A percentile compares a stretch with the other conserved stretches of the same genome.
Evolutionary conservation across 2,329 filamentous ascomycete species (phyloP).

Genomic region (Raffaelea arxii): DNA sequence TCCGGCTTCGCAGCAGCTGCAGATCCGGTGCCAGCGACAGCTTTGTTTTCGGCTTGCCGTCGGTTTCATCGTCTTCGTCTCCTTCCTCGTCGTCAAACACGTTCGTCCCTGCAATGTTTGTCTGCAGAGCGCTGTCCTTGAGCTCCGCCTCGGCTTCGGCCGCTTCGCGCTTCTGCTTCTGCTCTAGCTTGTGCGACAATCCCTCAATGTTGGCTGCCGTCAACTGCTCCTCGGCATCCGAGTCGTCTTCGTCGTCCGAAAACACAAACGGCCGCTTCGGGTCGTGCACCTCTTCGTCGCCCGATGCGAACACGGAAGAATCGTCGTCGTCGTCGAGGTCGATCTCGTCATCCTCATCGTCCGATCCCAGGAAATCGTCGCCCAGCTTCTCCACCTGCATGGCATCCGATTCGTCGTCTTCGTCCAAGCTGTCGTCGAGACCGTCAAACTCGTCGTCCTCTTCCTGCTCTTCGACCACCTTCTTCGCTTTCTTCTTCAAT

Average conservation of each 20-base stretch:
- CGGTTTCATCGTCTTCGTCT: conserved; percentile 2
- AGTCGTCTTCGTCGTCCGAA: conserved; percentile 92
- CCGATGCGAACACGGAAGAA: conserved; percentile 33
- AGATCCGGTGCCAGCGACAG: conserved; percentile 75
- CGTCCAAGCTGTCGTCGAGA: conserved; percentile 30
- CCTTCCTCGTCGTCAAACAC: conserved; percentile 50
- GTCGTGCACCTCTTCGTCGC: conserved; percentile 52
- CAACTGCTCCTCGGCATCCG: conserved; percentile 78
- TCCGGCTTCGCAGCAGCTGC: conserved; percentile 75
- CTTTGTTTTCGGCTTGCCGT: conserved; percentile 44
- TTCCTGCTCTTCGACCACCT: too few species aligned
- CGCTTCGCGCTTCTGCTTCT: conserved; percentile 64
- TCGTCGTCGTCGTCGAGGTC: conserved; percentile 37
- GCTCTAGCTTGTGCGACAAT: conserved; percentile 75
- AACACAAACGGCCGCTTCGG: conserved; percentile 61
- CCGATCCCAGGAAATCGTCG: conserved; percentile 14
- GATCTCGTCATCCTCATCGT: conserved; percentile 32
- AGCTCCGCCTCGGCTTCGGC: conserved; percentile 79
- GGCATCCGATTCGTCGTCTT: conserved; percentile 29
- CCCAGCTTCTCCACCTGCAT: neutral
- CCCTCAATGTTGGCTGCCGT: conserved; percentile 96
- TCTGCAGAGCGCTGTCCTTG: conserved; percentile 77
- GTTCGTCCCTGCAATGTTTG: conserved; percentile 77
- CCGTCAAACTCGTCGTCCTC: conserved; percentile 13
- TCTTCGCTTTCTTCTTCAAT: conserved; percentile 22